These are phyloP conservation scores for Fusarium albidum DNA, from an alignment of 2,329 filamentous ascomycete genomes.

Conservation along the genomic window DNA sequence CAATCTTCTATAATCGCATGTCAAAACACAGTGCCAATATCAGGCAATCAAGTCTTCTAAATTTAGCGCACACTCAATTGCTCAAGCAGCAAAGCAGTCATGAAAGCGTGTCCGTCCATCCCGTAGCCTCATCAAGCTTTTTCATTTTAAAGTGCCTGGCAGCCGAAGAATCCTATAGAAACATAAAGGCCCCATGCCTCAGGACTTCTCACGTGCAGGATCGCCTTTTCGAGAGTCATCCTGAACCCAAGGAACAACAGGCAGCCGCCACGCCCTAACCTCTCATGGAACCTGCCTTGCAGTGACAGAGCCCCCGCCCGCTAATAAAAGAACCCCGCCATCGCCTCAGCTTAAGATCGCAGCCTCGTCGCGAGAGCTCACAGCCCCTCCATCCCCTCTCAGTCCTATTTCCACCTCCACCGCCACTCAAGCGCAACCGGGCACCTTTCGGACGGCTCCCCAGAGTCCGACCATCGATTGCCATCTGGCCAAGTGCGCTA, in stretches of 20 bases:
- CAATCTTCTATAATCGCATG: not conserved
- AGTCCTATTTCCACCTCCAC: constrained; percentile 11
- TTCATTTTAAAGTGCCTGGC: too few relatives aligned
- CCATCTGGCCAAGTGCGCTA: not conserved
- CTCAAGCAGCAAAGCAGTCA: too few relatives aligned
- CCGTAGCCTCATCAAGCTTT: too few relatives aligned
- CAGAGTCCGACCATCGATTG: not conserved
- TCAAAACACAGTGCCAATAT: too few relatives aligned
- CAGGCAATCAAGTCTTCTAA: too few relatives aligned
- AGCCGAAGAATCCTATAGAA: not conserved
- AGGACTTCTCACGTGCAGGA: constrained; percentile 8
- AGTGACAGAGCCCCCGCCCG: constrained; percentile 21
- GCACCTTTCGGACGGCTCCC: not conserved
- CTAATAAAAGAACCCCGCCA: constrained; percentile 33
- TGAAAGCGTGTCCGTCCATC: too few relatives aligned
- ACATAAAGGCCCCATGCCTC: too few relatives aligned
- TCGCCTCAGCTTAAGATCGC: constrained; percentile 32
- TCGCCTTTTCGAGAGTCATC: constrained; percentile 14
- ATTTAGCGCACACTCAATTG: too few relatives aligned
- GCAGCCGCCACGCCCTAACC: not conserved
- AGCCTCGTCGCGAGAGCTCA: constrained; percentile 41
- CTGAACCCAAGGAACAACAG: not conserved
- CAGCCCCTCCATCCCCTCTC: constrained; percentile 38
- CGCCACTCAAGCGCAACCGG: constrained; percentile 15
- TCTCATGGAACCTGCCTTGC: not conserved